Conservation (phyloP, 164 flowering plant species). For the Dillenia suffruticosa region DNA sequence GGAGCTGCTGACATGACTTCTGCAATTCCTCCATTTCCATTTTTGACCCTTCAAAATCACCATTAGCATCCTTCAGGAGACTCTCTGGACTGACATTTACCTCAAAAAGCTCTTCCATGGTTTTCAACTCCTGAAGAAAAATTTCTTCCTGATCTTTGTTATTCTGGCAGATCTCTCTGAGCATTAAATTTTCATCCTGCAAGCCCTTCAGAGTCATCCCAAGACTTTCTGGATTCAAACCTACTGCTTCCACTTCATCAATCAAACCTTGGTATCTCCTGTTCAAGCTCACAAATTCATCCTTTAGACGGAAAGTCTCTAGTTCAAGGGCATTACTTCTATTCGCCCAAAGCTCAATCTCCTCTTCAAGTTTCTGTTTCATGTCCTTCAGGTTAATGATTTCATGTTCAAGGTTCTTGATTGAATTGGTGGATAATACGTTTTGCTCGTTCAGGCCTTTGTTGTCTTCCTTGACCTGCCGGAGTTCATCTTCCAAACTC, state of each 20-base stretch:
- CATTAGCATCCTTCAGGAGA: conserved; percentile 44
- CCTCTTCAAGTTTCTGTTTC: conserved; percentile 68
- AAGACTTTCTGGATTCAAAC: conserved; percentile 50
- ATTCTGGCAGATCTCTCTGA: conserved; percentile 46
- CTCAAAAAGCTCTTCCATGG: conserved; percentile 41
- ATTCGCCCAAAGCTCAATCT: conserved; percentile 44
- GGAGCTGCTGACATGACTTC: conserved; percentile 46
- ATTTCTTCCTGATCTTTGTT: conserved; percentile 41
- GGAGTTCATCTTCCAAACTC: conserved; percentile 50
- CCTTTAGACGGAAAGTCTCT: conserved; percentile 56
- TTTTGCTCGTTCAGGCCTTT: conserved; percentile 47
- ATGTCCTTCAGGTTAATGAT: conserved; percentile 46
- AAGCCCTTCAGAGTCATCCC: conserved; percentile 53
- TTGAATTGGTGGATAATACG: conserved; percentile 32
- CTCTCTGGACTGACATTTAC: conserved; percentile 41
- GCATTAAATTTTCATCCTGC: conserved; percentile 61
- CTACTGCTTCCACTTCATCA: conserved; percentile 57
- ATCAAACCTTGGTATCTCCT: conserved; percentile 41
- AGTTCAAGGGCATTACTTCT: conserved; percentile 51
- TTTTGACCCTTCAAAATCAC: conserved; percentile 42
- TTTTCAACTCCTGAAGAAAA: conserved; percentile 48
- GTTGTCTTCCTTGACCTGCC: conserved; percentile 48
- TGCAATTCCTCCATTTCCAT: conserved; percentile 46
- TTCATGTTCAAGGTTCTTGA: conserved; percentile 53
- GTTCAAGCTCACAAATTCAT: conserved; percentile 53